Base-by-base conservation (phyloP, 495 filamentous ascomycete genomes). In the Poronia punctata region DNA sequence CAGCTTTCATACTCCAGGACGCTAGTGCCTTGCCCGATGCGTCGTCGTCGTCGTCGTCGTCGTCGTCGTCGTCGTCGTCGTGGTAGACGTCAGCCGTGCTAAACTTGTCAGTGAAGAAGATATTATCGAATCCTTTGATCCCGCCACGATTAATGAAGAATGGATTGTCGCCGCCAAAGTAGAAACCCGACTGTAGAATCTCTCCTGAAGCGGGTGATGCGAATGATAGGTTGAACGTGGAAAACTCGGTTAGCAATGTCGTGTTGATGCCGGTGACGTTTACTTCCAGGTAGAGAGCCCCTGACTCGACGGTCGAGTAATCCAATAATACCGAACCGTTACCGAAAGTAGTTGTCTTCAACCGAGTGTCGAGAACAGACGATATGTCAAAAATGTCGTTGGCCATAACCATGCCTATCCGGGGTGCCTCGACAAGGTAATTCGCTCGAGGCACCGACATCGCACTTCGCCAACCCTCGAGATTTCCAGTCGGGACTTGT, bases 21-120 rank as follows among this genome's bases (percentile, higher is more conserved):
- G 40, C 40, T 7, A 30, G 11, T 7, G 14, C 14, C 9, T 41
- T 4, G 11, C 21, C 7, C 1, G 28, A 33, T 3, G 28, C 38
- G 15, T 3, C 26, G 3, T 30, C 34, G 15, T n/a, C n/a, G n/a
- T n/a, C n/a, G n/a, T n/a, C n/a, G n/a, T n/a, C n/a, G n/a, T n/a
- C n/a, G n/a, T n/a, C n/a, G 18, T 55, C 52, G 10, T 49, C 48
- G 0, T 29, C 31, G 10, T 17, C 17, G 7, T 52, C 33, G 30
- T 62, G 45, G 11, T 63, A 60, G 5, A 65, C 50, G 9, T 60
- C 57, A 11, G 47, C 57, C 1, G 60, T 59, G 29, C 54, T 60
- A 46, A 73, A 71, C 35, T 68, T 64, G 15, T 71, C 64, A 0
- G 70, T 75, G 52, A 74, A 72, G 50, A 72, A 68, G 2, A 62